Evolutionary conservation across 768 basidiomycete species (phyloP).

Genomic region (Mrakia gelida): DNA sequence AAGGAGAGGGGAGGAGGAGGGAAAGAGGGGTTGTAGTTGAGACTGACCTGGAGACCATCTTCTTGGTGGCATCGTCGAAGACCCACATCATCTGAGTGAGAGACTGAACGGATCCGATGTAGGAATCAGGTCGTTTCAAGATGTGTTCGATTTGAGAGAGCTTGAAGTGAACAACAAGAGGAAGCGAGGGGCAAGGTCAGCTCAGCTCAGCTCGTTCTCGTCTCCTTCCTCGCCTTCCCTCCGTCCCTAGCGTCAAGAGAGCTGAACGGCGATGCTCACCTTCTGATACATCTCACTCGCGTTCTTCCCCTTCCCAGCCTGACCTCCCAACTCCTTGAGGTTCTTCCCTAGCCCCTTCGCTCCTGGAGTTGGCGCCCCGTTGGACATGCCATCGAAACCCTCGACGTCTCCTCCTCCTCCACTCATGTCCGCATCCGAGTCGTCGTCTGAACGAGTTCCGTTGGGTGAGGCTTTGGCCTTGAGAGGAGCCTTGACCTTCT

Average conservation of each 20-base stretch:
- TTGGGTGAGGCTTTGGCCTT: slow-evolving; percentile 51
- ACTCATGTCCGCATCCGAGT: slow-evolving; percentile 50
- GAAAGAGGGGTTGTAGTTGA: background rate
- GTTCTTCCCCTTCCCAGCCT: slow-evolving; percentile 60
- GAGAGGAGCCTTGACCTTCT: slow-evolving; percentile 48
- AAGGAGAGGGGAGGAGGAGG: background rate
- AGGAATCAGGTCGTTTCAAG: slow-evolving; percentile 56
- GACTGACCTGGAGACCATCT: slow-evolving; percentile 75
- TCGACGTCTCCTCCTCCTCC: slow-evolving; percentile 49
- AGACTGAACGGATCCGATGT: slow-evolving; percentile 92
- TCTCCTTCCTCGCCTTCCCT: background rate
- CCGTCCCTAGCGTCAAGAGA: background rate
- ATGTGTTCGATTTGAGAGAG: slow-evolving; percentile 93
- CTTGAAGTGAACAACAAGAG: slow-evolving; percentile 48
- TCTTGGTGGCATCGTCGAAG: slow-evolving; percentile 74
- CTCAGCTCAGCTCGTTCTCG: background rate
- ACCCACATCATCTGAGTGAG: slow-evolving; percentile 89
- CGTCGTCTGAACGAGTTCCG: slow-evolving; percentile 44
- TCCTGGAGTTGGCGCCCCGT: slow-evolving; percentile 27
- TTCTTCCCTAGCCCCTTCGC: slow-evolving; percentile 33
- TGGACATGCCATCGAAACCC: slow-evolving; percentile 44
- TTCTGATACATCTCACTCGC: slow-evolving; percentile 88
- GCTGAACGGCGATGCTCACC: slow-evolving; percentile 48
- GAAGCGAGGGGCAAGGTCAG: slow-evolving; percentile 22
- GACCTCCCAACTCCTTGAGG: slow-evolving; percentile 29